Percentiles rank a stretch among this genome's conserved stretches.
These are phyloP conservation scores for Penicillium desertorum DNA, from an alignment of 495 filamentous ascomycete genomes.

Conservation along the genomic window DNA sequence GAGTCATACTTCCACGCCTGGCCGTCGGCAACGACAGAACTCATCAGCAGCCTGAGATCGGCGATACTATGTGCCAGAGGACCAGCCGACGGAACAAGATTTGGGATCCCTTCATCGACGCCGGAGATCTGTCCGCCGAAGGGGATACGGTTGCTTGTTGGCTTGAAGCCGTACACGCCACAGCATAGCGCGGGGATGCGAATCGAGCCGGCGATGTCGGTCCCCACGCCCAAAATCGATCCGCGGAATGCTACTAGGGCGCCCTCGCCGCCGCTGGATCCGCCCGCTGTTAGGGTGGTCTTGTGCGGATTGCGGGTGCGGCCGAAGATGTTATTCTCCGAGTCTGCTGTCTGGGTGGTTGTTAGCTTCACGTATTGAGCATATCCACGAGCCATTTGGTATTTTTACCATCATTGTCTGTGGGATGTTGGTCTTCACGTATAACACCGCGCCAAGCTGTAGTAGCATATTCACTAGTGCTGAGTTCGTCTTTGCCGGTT, in stretches of 20 bases:
- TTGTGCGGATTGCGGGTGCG: slow-evolving; percentile 56
- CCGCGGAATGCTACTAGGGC: slow-evolving; percentile 56
- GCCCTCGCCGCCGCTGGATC: slow-evolving; percentile 60
- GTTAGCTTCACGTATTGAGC: not conserved
- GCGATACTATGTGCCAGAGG: slow-evolving; percentile 57
- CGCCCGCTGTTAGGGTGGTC: slow-evolving; percentile 50
- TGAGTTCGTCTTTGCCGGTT: slow-evolving; percentile 17
- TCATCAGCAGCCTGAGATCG: slow-evolving; percentile 58
- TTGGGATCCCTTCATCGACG: slow-evolving; percentile 16
- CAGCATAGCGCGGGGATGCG: slow-evolving; percentile 60
- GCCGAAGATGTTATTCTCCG: slow-evolving; percentile 32
- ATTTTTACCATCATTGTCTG: slow-evolving; percentile 39
- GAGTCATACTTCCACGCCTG: slow-evolving; percentile 44
- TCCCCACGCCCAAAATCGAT: slow-evolving; percentile 58
- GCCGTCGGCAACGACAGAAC: slow-evolving; percentile 47
- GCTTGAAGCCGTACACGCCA: slow-evolving; percentile 62
- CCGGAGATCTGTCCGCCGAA: slow-evolving; percentile 27
- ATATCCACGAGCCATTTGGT: not conserved
- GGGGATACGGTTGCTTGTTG: slow-evolving; percentile 56
- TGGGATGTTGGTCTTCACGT: slow-evolving; percentile 58
- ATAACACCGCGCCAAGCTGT: slow-evolving; percentile 44
- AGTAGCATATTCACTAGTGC: slow-evolving; percentile 34
- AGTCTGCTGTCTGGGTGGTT: slow-evolving; percentile 42
- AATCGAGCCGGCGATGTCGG: slow-evolving; percentile 63
- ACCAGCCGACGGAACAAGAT: slow-evolving; percentile 34